Evolutionary conservation across 768 basidiomycete genomes (phyloP), one percentile per base, ranked within the genome.

Genomic region (Serendipita indica): DNA sequence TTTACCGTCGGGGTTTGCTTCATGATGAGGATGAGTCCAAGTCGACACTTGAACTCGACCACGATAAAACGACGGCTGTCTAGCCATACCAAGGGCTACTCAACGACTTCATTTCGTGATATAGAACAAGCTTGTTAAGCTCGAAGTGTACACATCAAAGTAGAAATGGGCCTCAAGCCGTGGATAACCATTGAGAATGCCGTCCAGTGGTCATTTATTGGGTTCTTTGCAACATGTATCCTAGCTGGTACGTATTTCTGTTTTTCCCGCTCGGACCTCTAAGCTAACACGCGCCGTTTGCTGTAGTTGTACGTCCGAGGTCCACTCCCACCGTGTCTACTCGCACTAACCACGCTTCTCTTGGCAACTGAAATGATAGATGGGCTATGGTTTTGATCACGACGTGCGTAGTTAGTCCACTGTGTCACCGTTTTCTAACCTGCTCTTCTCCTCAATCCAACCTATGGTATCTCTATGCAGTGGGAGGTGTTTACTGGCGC

Each of bases 401-500:
- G 46, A 60, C 22, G 57, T 57, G 18, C 39, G 61, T 32, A 32
- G 28, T 10, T 18, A 7, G 10, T 30, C 49, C 32, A 20, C n/a
- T 30, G n/a, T 16, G 22, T 20, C 43, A 39, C 33, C 59, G 25
- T 2, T 32, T 16, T 1, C 25, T 33, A 46, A 4, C 3, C 3
- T 27, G 18, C 57, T 43, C 16, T 30, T 20, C 22, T 6, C 22
- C 12, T 25, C 25, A n/a, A n/a, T n/a, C n/a, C n/a, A n/a, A n/a
- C n/a, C n/a, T n/a, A n/a, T n/a, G n/a, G n/a, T n/a, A n/a, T n/a
- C n/a, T 37, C 3, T 56, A 14, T 46, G 3, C 67, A 70, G 59
- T 68, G 67, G 37, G 70, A 72, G 63, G 70, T 69, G 3, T 61
- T 73, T 14, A 71, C 69, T 35, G 72, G 71, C 33, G 65, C 68